A percentile compares a stretch with the other conserved stretches of the same genome.
Evolutionary conservation across 768 basidiomycete genomes (phyloP).

Genomic region (Lactarius sp.): DNA sequence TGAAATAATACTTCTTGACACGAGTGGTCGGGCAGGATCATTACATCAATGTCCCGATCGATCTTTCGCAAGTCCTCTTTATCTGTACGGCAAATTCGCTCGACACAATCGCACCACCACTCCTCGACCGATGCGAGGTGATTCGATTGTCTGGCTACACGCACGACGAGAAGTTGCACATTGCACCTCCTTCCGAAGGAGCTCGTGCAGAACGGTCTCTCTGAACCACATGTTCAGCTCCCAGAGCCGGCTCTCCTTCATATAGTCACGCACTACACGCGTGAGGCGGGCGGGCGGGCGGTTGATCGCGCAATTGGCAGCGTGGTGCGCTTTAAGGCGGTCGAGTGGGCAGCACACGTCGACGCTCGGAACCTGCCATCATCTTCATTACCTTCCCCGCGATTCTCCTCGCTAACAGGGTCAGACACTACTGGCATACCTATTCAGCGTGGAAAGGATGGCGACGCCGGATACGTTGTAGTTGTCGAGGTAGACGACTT

Average conservation of each 20-base stretch:
- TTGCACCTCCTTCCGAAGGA: constrained; percentile 89
- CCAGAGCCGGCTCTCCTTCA: constrained; percentile 65
- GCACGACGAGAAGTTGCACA: constrained; percentile 87
- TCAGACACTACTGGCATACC: not conserved
- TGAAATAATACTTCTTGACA: not conserved
- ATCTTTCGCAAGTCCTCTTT: constrained; percentile 84
- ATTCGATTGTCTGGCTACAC: constrained; percentile 83
- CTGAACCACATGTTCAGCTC: constrained; percentile 53
- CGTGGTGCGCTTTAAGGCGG: constrained; percentile 88
- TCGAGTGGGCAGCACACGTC: constrained; percentile 76
- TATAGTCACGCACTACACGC: constrained; percentile 75
- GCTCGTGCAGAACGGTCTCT: constrained; percentile 69
- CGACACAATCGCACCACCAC: constrained; percentile 82
- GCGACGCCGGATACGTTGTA: constrained; percentile 41
- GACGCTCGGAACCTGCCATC: constrained; percentile 34
- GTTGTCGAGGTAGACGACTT: constrained; percentile 65
- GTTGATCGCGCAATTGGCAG: constrained; percentile 83
- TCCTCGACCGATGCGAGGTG: constrained; percentile 87
- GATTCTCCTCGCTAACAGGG: not conserved
- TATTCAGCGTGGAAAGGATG: not conserved
- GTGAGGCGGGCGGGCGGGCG: constrained; percentile 90
- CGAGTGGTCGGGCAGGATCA: constrained; percentile 56
- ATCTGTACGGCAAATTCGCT: constrained; percentile 90
- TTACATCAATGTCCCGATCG: constrained; percentile 85
- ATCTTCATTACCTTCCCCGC: constrained; percentile 17